A percentile compares a stretch with the other conserved stretches of the same genome.
These are phyloP conservation scores for Pichia thaimueangensis DNA, from an alignment of 805 yeast species.

Conservation along the genomic window DNA sequence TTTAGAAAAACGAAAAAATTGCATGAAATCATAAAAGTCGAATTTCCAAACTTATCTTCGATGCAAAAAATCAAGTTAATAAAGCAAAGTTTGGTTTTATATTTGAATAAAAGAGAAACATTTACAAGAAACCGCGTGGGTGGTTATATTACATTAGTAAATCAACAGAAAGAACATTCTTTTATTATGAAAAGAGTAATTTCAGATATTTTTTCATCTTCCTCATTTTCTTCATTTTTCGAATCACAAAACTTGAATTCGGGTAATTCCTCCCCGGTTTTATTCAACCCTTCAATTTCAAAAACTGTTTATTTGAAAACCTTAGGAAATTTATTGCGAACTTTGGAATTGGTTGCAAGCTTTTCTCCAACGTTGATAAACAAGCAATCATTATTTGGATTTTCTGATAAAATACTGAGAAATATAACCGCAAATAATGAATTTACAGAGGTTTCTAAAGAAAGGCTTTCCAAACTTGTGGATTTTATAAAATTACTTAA, in stretches of 20 bases:
- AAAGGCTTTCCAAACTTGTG: conserved; percentile 2
- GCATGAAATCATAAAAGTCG: conserved; percentile 7
- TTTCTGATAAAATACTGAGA: conserved; percentile 1
- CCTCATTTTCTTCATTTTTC: too few relatives aligned
- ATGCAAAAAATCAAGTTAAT: conserved; percentile 4
- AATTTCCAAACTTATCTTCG: conserved; percentile 9
- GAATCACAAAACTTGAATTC: too few relatives aligned
- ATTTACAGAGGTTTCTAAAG: not conserved
- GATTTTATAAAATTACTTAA: conserved; percentile 5
- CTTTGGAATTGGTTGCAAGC: conserved; percentile 6
- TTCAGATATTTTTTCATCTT: conserved; percentile 2
- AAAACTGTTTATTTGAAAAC: too few relatives aligned
- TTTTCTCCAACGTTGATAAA: conserved; percentile 5
- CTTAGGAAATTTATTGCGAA: conserved; percentile 6
- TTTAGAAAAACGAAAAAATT: not conserved
- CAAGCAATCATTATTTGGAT: conserved; percentile 2
- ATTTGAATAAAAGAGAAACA: not conserved
- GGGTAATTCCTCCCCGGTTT: too few relatives aligned
- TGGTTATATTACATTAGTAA: conserved; percentile 7
- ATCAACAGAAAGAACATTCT: conserved; percentile 6
- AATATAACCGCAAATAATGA: not conserved
- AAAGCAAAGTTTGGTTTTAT: not conserved
- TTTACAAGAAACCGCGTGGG: conserved; percentile 10
- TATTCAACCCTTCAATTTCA: too few relatives aligned
- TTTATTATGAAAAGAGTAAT: conserved; percentile 2